Conservation (phyloP, 208 protist genomes). For the Crithidia thermophila region DNA sequence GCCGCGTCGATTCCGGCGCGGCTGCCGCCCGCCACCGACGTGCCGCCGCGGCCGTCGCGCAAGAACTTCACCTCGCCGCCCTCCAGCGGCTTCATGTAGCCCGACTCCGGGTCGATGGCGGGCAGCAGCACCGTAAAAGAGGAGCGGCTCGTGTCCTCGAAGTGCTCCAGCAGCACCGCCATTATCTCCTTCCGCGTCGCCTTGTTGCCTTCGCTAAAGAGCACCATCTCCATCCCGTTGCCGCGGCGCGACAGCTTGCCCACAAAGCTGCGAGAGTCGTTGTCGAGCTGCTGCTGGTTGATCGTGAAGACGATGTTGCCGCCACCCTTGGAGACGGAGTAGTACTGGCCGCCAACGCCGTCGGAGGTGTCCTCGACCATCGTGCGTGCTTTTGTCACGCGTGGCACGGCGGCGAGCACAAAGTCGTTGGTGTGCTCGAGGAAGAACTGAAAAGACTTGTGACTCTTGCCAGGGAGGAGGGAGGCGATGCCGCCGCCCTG, state of each 20-base stretch:
- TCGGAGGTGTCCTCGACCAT: slow-evolving; percentile 34
- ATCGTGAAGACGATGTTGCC: slow-evolving; percentile 40
- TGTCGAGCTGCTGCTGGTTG: slow-evolving; percentile 30
- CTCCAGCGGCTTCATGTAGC: slow-evolving; percentile 44
- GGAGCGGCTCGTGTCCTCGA: slow-evolving; percentile 31
- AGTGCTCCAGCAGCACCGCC: slow-evolving; percentile 29
- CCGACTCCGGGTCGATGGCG: slow-evolving; percentile 44
- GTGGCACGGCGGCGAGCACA: slow-evolving; percentile 36
- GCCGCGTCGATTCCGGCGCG: slow-evolving; percentile 35
- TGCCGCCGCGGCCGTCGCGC: slow-evolving; percentile 36
- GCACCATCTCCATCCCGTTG: slow-evolving; percentile 36
- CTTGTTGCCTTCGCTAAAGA: slow-evolving; percentile 49
- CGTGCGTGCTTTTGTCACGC: slow-evolving; percentile 5
- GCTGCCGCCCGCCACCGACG: slow-evolving; percentile 32
- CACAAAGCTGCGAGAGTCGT: slow-evolving; percentile 40
- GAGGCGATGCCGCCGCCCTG: slow-evolving; percentile 14
- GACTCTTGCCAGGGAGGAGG: slow-evolving; percentile 22
- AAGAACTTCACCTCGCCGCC: slow-evolving; percentile 45
- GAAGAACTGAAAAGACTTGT: slow-evolving; percentile 39
- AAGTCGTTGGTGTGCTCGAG: slow-evolving; percentile 51
- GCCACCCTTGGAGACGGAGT: slow-evolving; percentile 28
- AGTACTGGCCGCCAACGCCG: slow-evolving; percentile 30
- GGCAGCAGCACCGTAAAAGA: slow-evolving; percentile 48
- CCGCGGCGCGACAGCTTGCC: slow-evolving; percentile 37
- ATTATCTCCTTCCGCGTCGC: slow-evolving; percentile 43